Conservation (phyloP, 2,329 filamentous ascomycete genomes). For the Fonsecaea pedrosoi region DNA sequence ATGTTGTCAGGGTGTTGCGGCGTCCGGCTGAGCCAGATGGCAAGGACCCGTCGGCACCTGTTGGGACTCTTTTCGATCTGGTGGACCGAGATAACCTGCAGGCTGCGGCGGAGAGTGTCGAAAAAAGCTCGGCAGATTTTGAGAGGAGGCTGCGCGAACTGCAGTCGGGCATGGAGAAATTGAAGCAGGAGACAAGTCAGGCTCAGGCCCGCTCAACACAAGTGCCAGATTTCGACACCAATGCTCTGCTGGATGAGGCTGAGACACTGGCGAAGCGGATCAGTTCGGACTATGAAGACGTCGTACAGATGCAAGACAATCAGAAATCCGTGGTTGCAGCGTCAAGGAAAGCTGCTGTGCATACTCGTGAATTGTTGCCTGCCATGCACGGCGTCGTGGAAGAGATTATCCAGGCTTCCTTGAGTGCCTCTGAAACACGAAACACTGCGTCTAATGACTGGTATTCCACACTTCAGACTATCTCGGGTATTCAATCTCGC, state of each 20-base stretch:
- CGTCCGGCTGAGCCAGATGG: constrained; percentile 21
- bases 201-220: constrained; percentile 23
- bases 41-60: constrained; percentile 14
- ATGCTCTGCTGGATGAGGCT: constrained; percentile 64
- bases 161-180: constrained; percentile 26
- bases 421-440: constrained; percentile 71
- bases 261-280: constrained; percentile 86
- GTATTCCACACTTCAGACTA: constrained; percentile 79
- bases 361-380: constrained; percentile 69
- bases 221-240: constrained; percentile 35
- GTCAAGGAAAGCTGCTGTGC: constrained; percentile 68
- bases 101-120: constrained; percentile 31
- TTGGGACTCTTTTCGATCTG: constrained; percentile 38
- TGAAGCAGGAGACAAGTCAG: constrained; percentile 34
- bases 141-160: constrained; percentile 30
- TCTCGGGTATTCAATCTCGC: constrained; percentile 78
- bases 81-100: constrained; percentile 32
- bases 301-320: constrained; percentile 71
- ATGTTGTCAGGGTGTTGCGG: constrained; percentile 49
- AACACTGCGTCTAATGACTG: constrained; percentile 60
- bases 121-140: constrained; percentile 32
- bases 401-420: constrained; percentile 64
- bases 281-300: constrained; percentile 80
- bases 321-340: constrained; percentile 68
- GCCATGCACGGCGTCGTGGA: constrained; percentile 63